These are phyloP conservation scores for Penicillium roqueforti DNA, from an alignment of 495 filamentous ascomycete genomes.

Conservation along the genomic window DNA sequence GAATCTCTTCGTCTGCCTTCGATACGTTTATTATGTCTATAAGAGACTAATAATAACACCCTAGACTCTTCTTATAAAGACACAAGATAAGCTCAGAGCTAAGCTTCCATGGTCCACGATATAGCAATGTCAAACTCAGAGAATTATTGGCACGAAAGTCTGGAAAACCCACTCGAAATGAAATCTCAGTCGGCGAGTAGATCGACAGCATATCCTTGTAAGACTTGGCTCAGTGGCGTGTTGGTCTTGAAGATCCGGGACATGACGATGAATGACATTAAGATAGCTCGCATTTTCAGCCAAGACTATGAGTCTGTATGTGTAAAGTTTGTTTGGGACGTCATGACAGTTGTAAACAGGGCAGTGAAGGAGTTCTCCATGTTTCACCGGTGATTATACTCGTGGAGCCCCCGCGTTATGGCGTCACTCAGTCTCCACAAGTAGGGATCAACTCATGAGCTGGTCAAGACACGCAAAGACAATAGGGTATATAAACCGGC, in stretches of 20 bases:
- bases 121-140: not conserved
- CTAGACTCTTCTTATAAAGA: not conserved
- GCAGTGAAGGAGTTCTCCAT: not conserved
- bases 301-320: not conserved
- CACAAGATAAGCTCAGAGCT: too few species aligned
- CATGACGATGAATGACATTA: slow-evolving; percentile 23
- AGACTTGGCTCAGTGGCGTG: slow-evolving; percentile 13
- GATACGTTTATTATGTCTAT: not conserved
- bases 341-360: slow-evolving; percentile 16
- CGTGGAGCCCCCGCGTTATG: slow-evolving; percentile 15
- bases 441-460: not conserved
- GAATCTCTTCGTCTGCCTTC: not conserved
- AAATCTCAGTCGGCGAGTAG: not conserved
- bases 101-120: not conserved
- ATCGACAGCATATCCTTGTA: not conserved
- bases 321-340: slow-evolving; percentile 12
- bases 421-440: slow-evolving; percentile 15
- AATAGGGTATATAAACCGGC: not conserved
- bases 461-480: not conserved
- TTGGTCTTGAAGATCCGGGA: slow-evolving; percentile 3
- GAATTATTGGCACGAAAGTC: not conserved
- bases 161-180: not conserved
- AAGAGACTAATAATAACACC: not conserved
- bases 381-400: not conserved
- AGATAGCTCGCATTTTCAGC: slow-evolving; percentile 1